These are phyloP conservation scores for Curvularia sp. DNA, from an alignment of 2,329 filamentous ascomycete genomes.

Conservation along the genomic window DNA sequence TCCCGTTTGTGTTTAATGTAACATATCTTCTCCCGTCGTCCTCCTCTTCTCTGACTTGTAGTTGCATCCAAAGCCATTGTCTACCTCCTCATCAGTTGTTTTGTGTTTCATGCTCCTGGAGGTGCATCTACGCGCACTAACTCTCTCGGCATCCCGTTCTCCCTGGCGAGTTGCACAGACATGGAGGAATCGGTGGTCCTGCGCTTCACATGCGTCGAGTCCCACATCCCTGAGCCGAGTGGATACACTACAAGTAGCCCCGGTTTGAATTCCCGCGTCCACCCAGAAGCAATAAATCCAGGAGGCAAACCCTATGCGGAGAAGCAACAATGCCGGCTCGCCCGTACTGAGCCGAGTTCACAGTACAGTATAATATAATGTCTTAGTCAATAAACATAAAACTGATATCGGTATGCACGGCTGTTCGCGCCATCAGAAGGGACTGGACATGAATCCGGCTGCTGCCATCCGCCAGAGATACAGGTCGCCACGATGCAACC, in stretches of 20 bases:
- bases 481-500: background rate
- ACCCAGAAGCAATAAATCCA: background rate
- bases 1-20: constrained; percentile 18
- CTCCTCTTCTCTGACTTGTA: background rate
- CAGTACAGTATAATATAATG: background rate
- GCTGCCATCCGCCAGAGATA: background rate
- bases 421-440: constrained; percentile 2
- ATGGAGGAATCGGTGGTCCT: constrained; percentile 7
- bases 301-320: constrained; percentile 4
- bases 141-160: background rate
- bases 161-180: constrained; percentile 4
- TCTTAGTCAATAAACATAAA: background rate
- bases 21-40: constrained; percentile 13
- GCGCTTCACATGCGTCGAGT: constrained; percentile 5
- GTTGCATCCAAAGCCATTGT: background rate
- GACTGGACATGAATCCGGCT: background rate
- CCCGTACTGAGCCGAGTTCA: background rate
- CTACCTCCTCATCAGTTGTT: background rate
- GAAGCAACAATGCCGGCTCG: constrained; percentile 8
- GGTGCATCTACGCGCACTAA: background rate
- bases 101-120: background rate
- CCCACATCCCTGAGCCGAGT: background rate
- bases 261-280: background rate
- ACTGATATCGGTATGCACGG: background rate
- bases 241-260: background rate